phyloP scores from a whole-genome alignment of 257 asterid species.

The Mentha longifolia region DNA sequence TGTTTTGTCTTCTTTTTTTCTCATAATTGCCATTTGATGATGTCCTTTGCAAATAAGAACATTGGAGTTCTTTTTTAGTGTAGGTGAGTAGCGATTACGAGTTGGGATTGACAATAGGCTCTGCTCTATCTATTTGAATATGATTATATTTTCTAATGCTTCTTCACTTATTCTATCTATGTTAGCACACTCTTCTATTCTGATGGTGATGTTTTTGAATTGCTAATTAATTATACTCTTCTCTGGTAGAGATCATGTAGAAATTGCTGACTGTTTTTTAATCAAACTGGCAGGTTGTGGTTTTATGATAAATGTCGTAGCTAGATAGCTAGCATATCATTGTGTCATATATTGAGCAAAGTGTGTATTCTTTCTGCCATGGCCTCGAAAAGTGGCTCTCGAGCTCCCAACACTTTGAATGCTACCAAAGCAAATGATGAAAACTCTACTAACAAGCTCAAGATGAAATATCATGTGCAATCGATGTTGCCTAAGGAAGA shows the following conservation, averaged over 20 bases:
- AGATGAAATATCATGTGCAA: no score
- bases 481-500: no score
- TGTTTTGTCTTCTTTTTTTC: constrained; percentile 13
- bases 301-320: constrained; percentile 4
- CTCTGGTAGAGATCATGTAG: constrained; percentile 14
- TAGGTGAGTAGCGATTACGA: neutral
- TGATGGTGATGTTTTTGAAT: neutral
- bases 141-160: no score
- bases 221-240: neutral
- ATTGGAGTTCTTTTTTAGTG: constrained; percentile 7
- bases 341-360: constrained; percentile 24
- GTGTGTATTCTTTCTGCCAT: constrained; percentile 32
- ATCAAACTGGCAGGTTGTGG: constrained; percentile 25
- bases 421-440: constrained; percentile 36
- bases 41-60: constrained; percentile 18
- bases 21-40: constrained; percentile 22
- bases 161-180: no score
- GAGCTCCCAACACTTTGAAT: constrained; percentile 46
- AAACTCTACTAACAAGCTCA: constrained; percentile 41
- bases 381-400: constrained; percentile 62
- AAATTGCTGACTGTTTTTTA: constrained; percentile 1
- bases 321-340: neutral
- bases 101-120: constrained; percentile 27
- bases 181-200: neutral
- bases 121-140: constrained; percentile 10